Evolutionary conservation across 108 stramenopile species (phyloP).

Genomic region (Stephanodiscus triporus): DNA sequence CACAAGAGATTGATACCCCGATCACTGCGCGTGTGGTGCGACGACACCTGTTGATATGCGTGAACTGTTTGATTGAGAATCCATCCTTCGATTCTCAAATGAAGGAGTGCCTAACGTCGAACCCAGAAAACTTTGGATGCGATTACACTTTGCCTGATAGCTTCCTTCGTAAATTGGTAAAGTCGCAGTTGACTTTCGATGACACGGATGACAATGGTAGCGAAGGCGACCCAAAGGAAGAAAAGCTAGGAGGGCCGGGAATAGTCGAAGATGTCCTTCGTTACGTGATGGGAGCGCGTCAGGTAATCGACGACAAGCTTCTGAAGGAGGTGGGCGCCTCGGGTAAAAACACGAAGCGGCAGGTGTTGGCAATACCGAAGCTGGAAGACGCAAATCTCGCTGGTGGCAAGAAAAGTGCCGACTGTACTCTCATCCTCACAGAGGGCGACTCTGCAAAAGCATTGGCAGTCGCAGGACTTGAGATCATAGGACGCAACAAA

Average conservation of each 20-base stretch:
- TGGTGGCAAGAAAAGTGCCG: conserved; percentile 57
- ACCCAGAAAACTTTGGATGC: conserved; percentile 84
- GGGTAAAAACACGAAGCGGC: conserved; percentile 59
- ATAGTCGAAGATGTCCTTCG: conserved; percentile 73
- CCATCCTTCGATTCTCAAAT: conserved; percentile 98
- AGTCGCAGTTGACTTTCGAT: conserved; percentile 33
- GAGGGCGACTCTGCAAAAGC: conserved; percentile 99
- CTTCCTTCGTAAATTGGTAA: conserved; percentile 60
- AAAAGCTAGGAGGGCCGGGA: conserved; percentile 65
- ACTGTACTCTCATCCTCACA: conserved; percentile 96
- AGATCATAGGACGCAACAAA: conserved; percentile 93
- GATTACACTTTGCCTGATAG: conserved; percentile 48
- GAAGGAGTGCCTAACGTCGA: conserved; percentile 95
- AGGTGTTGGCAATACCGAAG: conserved; percentile 82
- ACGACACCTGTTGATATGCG: conserved; percentile 90
- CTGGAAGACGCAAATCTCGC: conserved; percentile 95
- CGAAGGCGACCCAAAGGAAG: conserved; percentile 6
- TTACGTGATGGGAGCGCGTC: conserved; percentile 61
- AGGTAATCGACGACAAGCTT: conserved; percentile 56
- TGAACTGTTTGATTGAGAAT: conserved; percentile 96
- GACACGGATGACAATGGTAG: conserved; percentile 11
- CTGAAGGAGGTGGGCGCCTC: conserved; percentile 64
- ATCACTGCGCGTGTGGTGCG: conserved; percentile 76
- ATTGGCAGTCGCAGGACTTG: conserved; percentile 93
- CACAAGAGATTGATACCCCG: conserved; percentile 37